Evolutionary conservation across 2,329 filamentous ascomycete genomes (phyloP), one percentile per base, ranked within the genome.

Genomic region (Pseudopyrenochaeta lycopersici): DNA sequence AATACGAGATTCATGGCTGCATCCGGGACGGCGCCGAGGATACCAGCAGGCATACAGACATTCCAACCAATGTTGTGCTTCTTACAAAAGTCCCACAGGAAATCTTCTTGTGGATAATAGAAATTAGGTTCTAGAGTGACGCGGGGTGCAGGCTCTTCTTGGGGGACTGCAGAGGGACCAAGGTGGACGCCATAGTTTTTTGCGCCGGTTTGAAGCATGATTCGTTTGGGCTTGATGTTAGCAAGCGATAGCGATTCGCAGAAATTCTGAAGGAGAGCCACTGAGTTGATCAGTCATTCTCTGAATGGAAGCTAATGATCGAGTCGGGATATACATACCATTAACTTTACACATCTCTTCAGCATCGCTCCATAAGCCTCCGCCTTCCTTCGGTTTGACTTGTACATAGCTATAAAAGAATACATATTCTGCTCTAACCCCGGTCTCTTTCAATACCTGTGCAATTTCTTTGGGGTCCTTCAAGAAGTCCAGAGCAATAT

Each of bases 371-470:
- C 82, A 84, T 9, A 82, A 63, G 1, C 75, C 71, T 12, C 71
- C 69, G 2, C 79, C 78, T 14, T 74, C 69, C 49, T 80, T 80
- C 1, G 81, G 81, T 27, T 76, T 68, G 0, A 78, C 77, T 56
- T 85, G 82, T n/a, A 83, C 73, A 70, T 85, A 85, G 1, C 81
- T 81, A 53, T 80, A 84, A 72, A 83, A 85, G 68, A 84, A 84
- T 17, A 83, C 71, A 58, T 84, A 78, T 54, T 80, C 79, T 2
- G 63, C 72, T 56, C 64, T 66, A 2, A 78, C 72, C 0, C 66
- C 60, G 14, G 71, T 70, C 20, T 71, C 60, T 50, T 72, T 71
- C 43, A 79, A 51, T 0, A 70, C 63, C 2, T 55, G 31, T 0
- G 76, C 75, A 27, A 79, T 78, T 17, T 74, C 68, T n/a, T 71